Evolutionary conservation across 192 early-diverging fungal genomes (phyloP), one percentile per base, ranked within the genome.

Genomic region (Lunasporangiospora selenospora): DNA sequence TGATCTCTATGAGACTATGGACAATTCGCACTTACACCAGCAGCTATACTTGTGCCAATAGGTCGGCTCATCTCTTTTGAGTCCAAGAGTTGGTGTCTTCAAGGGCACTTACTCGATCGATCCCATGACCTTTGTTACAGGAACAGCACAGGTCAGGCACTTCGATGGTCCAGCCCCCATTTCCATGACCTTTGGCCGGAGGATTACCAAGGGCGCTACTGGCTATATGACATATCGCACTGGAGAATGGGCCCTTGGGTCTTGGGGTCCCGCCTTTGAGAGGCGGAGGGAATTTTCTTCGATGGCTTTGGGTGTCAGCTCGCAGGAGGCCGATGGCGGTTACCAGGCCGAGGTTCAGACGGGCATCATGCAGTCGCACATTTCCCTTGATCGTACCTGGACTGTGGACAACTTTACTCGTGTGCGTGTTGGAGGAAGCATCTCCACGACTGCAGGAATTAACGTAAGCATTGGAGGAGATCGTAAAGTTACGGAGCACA

Each of bases 161-260:
- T 51, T 89, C 13, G 51, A 80, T 18, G 75, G 79, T 4, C 93
- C 93, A 39, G 95, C 97, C 6, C 79, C 80, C 3, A 58, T 87
- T 10, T 77, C 81, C 1, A 54, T 90, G 36, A 85, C 88, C 2
- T 63, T 81, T 47, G 93, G 92, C 21, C 76, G 90, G 3, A 64
- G 79, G 24, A 62, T 97, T n/a, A 84, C 85, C 16, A 52, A 58
- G 10, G 71, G 77, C 1, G 81, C 82, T n/a, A 91, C 88, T 9
- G 94, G 88, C 4, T 88, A 83, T 48, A 65, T 98, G 50, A 90
- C 88, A 6, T 91, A 87, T 42, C 84, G 84, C 49, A 90, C 93
- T 3, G 95, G 95, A 30, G 80, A 87, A 32, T 94, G 85, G 81
- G 58, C 73, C 6, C 69, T 94, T 34, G 85, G 85, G 9, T 65